Conservation (phyloP, 1,284 basidiomycete genomes). For the Agroathelia rolfsii region DNA sequence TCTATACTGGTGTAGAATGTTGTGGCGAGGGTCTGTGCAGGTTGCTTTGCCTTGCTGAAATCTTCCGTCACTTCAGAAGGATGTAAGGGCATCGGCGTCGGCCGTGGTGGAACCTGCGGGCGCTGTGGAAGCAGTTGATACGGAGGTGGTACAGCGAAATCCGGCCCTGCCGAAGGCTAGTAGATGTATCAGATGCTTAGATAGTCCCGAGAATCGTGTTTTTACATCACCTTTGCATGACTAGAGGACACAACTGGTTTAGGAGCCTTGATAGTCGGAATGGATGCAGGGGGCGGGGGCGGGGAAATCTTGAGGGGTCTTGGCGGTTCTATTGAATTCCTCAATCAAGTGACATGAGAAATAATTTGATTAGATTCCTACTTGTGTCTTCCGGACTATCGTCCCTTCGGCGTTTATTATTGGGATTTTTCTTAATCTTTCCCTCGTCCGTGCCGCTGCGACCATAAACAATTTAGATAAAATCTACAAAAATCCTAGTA, state of each 20-base stretch:
- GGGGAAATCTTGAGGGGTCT: constrained; percentile 24
- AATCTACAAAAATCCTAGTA: no score
- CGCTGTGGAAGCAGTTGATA: constrained; percentile 49
- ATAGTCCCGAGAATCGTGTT: constrained; percentile 4
- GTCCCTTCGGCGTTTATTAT: no score
- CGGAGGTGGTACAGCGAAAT: constrained; percentile 45
- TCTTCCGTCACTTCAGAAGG: constrained; percentile 78
- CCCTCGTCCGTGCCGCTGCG: no score
- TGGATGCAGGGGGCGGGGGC: constrained; percentile 23
- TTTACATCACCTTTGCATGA: constrained; percentile 39
- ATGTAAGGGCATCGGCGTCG: constrained; percentile 71
- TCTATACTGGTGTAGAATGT: constrained; percentile 84
- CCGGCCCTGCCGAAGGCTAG: constrained; percentile 36
- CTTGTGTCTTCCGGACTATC: no score
- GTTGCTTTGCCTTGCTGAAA: constrained; percentile 75
- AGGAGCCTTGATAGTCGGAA: constrained; percentile 38
- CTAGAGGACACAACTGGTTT: constrained; percentile 39
- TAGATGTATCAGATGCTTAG: constrained; percentile 6
- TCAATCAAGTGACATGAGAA: neutral
- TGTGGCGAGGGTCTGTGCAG: constrained; percentile 50
- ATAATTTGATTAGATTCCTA: no score
- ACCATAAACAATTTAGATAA: no score
- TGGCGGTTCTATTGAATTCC: constrained; percentile 23
- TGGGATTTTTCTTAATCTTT: no score
- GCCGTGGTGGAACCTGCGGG: constrained; percentile 56